These are phyloP conservation scores for Sordariomycetes sp. DNA, from an alignment of 2,329 filamentous ascomycete genomes.

Conservation along the genomic window DNA sequence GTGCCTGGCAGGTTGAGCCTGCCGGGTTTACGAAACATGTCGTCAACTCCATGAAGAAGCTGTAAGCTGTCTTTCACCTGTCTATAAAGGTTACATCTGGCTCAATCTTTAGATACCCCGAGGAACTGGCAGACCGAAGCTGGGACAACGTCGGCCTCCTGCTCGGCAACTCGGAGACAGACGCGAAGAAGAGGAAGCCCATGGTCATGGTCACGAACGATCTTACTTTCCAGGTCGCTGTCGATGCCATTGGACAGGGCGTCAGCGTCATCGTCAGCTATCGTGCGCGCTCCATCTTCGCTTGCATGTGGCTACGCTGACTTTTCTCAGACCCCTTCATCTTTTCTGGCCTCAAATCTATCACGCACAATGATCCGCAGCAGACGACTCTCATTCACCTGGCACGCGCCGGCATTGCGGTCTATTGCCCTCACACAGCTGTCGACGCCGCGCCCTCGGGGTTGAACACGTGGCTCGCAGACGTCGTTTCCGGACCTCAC, in stretches of 20 bases:
- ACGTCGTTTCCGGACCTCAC: slow-evolving; percentile 59
- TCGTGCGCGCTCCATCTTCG: slow-evolving; percentile 40
- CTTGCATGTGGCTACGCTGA: background rate
- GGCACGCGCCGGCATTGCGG: slow-evolving; percentile 78
- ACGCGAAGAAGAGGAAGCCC: slow-evolving; percentile 17
- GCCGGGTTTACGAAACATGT: slow-evolving; percentile 47
- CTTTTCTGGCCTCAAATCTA: slow-evolving; percentile 82
- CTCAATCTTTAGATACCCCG: slow-evolving; percentile 62
- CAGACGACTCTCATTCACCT: slow-evolving; percentile 77
- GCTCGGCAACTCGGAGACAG: slow-evolving; percentile 30
- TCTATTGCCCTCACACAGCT: slow-evolving; percentile 94
- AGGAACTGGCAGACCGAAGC: slow-evolving; percentile 75
- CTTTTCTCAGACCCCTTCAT: slow-evolving; percentile 74
- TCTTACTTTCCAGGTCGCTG: slow-evolving; percentile 77
- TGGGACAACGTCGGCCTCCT: slow-evolving; percentile 97
- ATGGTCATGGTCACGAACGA: slow-evolving; percentile 66
- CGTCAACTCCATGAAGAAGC: slow-evolving; percentile 66
- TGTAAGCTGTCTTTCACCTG: slow-evolving; percentile 45
- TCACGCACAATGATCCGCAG: slow-evolving; percentile 78
- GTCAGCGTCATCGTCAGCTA: slow-evolving; percentile 82
- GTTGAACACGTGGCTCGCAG: slow-evolving; percentile 89
- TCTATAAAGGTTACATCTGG: background rate
- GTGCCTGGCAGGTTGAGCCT: slow-evolving; percentile 28
- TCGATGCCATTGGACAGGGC: slow-evolving; percentile 73
- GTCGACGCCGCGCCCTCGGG: slow-evolving; percentile 80